Conservation (phyloP, 208 protist species). For the Wallacemonas sp. region DNA sequence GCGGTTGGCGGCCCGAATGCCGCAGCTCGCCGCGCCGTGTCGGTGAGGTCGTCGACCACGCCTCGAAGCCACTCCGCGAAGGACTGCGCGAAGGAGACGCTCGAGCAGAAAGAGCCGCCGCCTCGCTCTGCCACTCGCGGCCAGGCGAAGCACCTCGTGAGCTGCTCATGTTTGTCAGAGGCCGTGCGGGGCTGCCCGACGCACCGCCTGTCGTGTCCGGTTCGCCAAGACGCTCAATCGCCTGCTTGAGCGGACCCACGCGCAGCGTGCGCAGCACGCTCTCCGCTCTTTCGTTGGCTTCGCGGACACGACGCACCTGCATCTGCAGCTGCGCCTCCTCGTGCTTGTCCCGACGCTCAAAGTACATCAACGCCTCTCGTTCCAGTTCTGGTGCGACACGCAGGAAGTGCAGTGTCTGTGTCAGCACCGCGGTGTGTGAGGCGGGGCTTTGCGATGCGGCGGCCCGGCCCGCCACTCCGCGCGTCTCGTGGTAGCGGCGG, state of each 20-base stretch:
- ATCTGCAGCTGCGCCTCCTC: constrained; percentile 15
- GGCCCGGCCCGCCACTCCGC: background rate
- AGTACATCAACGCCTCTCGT: constrained; percentile 13
- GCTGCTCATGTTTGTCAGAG: background rate
- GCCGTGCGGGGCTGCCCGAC: background rate
- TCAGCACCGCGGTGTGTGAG: background rate
- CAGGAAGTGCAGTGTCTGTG: constrained; percentile 15
- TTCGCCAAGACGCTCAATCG: constrained; percentile 2
- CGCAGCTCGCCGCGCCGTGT: background rate
- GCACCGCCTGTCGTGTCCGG: background rate
- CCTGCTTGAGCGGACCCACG: background rate
- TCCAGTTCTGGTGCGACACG: constrained; percentile 9
- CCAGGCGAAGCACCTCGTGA: background rate
- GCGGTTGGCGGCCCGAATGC: too few relatives aligned
- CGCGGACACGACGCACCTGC: constrained; percentile 8
- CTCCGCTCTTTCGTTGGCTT: constrained; percentile 2
- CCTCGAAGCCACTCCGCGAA: background rate
- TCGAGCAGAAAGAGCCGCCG: background rate
- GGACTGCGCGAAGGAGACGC: background rate
- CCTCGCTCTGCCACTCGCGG: background rate
- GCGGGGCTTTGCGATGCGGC: background rate
- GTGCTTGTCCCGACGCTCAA: constrained; percentile 14
- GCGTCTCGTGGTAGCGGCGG: constrained; percentile 18
- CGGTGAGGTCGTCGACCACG: constrained; percentile 5
- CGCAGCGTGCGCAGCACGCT: background rate